A percentile compares a stretch with the other conserved stretches of the same genome.
Evolutionary conservation across 1,139 yeast species (phyloP).

Genomic region (Debaryomyces coudertii): DNA sequence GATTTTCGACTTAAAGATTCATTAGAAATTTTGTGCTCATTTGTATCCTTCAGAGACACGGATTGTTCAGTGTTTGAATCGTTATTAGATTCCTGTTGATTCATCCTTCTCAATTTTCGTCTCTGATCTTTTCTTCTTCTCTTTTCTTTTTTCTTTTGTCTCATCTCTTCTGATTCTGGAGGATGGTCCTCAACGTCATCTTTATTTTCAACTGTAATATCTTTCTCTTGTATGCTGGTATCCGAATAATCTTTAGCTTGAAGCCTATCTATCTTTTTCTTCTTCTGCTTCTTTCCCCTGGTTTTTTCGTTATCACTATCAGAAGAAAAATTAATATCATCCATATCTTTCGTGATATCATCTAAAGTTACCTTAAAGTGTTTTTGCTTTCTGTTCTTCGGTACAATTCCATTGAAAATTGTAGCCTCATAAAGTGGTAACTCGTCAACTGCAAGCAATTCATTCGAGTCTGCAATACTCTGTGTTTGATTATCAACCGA

Average conservation of each 20-base stretch:
- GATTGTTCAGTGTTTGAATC: not conserved
- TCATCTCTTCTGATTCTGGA: conserved; percentile 5
- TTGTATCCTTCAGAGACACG: not conserved
- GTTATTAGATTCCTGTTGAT: conserved; percentile 5
- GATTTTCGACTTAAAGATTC: not conserved
- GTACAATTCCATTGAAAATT: not conserved
- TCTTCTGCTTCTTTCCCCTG: conserved; percentile 4
- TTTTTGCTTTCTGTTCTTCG: conserved; percentile 1
- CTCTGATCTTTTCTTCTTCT: conserved; percentile 9
- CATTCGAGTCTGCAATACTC: not conserved
- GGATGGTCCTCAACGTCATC: not conserved
- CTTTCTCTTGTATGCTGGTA: not conserved
- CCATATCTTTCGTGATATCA: conserved; percentile 31
- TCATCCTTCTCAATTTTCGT: conserved; percentile 6
- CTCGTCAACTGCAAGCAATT: not conserved
- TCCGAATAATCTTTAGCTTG: not conserved
- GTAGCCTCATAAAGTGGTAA: not conserved
- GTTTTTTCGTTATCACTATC: conserved; percentile 1
- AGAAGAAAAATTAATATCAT: conserved; percentile 21
- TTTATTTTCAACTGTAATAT: not conserved
- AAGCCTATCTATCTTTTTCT: not conserved
- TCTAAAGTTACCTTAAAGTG: conserved; percentile 17
- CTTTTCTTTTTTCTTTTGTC: conserved; percentile 2
- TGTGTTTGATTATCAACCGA: conserved; percentile 1
- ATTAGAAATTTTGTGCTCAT: not conserved